Conservation (phyloP, 805 yeast genomes). For the Wickerhamiella parazyma region DNA sequence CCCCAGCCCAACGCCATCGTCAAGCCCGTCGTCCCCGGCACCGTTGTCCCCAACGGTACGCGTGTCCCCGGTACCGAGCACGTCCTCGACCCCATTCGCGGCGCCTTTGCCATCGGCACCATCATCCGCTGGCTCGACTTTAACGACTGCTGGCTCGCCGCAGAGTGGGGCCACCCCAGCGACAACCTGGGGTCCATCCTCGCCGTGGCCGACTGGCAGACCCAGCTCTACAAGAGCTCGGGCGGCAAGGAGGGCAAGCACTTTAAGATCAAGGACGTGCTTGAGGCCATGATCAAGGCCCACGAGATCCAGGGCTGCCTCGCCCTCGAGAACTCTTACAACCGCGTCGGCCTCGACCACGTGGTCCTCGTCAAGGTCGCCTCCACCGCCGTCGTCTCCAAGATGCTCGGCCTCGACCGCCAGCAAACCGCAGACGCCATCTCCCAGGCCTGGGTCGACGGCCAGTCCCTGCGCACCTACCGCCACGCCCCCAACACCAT, state of each 20-base stretch:
- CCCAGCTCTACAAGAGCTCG: constrained; percentile 33
- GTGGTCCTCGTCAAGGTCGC: constrained; percentile 47
- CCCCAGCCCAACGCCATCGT: constrained; percentile 35
- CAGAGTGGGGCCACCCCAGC: constrained; percentile 60
- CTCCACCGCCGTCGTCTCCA: constrained; percentile 45
- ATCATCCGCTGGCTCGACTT: constrained; percentile 47
- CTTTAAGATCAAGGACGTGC: constrained; percentile 37
- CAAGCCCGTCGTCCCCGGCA: constrained; percentile 46
- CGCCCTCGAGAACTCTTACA: constrained; percentile 48
- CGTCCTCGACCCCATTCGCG: constrained; percentile 42
- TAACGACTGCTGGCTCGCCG: constrained; percentile 54
- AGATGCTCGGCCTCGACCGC: constrained; percentile 36
- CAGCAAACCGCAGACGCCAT: constrained; percentile 43
- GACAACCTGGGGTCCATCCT: constrained; percentile 47
- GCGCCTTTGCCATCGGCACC: constrained; percentile 45
- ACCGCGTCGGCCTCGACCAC: constrained; percentile 46
- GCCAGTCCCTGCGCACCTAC: constrained; percentile 44
- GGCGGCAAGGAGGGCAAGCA: constrained; percentile 29
- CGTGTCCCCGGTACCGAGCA: constrained; percentile 39
- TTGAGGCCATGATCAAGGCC: constrained; percentile 47
- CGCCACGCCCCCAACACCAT: constrained; percentile 54
- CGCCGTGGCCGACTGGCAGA: constrained; percentile 44
- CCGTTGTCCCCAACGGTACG: constrained; percentile 42
- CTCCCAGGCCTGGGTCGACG: constrained; percentile 50
- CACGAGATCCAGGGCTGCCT: constrained; percentile 50